Conservation (phyloP, 139 green algal genomes). For the Pedinophyceae sp. region DNA sequence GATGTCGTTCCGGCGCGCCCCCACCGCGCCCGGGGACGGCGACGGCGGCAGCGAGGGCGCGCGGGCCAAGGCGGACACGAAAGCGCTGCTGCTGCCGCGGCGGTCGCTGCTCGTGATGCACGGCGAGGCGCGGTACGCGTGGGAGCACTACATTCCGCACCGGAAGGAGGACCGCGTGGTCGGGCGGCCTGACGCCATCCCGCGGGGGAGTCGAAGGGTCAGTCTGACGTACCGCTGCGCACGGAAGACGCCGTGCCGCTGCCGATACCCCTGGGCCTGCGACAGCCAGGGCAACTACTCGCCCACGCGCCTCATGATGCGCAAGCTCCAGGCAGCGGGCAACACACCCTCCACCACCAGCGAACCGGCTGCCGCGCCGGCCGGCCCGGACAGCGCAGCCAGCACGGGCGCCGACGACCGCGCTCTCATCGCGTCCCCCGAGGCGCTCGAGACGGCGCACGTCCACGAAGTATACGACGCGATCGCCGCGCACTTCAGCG, state of each 20-base stretch:
- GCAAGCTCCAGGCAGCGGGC: too few species aligned
- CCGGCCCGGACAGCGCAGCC: too few species aligned
- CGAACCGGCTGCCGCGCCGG: too few species aligned
- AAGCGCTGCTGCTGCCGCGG: slow-evolving; percentile 40
- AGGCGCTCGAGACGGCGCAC: slow-evolving; percentile 44
- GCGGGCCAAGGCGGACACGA: neutral
- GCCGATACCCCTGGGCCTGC: slow-evolving; percentile 61
- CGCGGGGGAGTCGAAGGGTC: slow-evolving; percentile 22
- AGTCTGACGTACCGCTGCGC: slow-evolving; percentile 81
- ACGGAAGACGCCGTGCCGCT: slow-evolving; percentile 41
- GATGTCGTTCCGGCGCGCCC: slow-evolving; percentile 72
- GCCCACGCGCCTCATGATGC: slow-evolving; percentile 53
- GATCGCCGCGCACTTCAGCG: slow-evolving; percentile 89
- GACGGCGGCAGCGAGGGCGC: slow-evolving; percentile 3
- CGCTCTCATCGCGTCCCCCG: too few species aligned
- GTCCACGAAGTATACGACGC: slow-evolving; percentile 86
- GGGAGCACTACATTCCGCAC: slow-evolving; percentile 91
- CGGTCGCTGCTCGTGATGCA: slow-evolving; percentile 71
- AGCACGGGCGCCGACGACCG: too few species aligned
- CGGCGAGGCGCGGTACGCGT: slow-evolving; percentile 66
- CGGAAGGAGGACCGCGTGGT: slow-evolving; percentile 50
- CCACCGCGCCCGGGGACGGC: slow-evolving; percentile 2
- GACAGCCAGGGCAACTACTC: slow-evolving; percentile 66
- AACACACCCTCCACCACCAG: too few species aligned
- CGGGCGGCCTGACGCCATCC: neutral